phyloP scores from a whole-genome alignment of 2,329 filamentous ascomycete genomes.

The Aureobasidium namibiae region DNA sequence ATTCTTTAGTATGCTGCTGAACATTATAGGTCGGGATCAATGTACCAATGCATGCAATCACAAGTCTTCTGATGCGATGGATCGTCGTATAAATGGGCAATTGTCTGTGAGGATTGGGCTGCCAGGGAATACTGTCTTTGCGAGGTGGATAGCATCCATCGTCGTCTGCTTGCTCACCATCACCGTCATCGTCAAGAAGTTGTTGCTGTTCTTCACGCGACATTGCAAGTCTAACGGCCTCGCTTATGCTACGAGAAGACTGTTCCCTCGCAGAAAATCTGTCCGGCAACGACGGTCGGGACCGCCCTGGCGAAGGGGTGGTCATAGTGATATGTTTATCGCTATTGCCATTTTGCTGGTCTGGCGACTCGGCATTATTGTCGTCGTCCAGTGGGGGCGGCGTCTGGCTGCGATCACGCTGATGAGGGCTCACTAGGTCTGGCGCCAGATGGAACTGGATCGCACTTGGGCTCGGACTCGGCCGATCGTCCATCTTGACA shows the following conservation, averaged over 20 bases:
- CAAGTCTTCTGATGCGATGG: slow-evolving; percentile 45
- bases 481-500: background rate
- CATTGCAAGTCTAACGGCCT: slow-evolving; percentile 32
- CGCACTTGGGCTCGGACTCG: slow-evolving; percentile 10
- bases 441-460: background rate
- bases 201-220: slow-evolving; percentile 43
- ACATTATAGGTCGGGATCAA: background rate
- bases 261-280: slow-evolving; percentile 22
- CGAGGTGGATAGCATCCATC: slow-evolving; percentile 37
- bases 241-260: slow-evolving; percentile 28
- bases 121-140: slow-evolving; percentile 31
- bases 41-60: slow-evolving; percentile 39
- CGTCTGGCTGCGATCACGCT: slow-evolving; percentile 1
- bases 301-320: slow-evolving; percentile 17
- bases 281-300: slow-evolving; percentile 22
- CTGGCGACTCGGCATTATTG: background rate
- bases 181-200: slow-evolving; percentile 37
- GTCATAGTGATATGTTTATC: slow-evolving; percentile 21
- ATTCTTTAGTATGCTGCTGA: background rate
- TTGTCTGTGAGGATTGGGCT: slow-evolving; percentile 50
- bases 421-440: background rate
- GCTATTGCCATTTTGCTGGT: background rate
- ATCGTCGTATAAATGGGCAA: slow-evolving; percentile 72
- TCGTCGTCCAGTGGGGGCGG: background rate
- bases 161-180: slow-evolving; percentile 31